A percentile compares a stretch with the other conserved stretches of the same genome.
Conservation (phyloP, 257 asterid genomes). For the Solanum lycopersicoides region DNA sequence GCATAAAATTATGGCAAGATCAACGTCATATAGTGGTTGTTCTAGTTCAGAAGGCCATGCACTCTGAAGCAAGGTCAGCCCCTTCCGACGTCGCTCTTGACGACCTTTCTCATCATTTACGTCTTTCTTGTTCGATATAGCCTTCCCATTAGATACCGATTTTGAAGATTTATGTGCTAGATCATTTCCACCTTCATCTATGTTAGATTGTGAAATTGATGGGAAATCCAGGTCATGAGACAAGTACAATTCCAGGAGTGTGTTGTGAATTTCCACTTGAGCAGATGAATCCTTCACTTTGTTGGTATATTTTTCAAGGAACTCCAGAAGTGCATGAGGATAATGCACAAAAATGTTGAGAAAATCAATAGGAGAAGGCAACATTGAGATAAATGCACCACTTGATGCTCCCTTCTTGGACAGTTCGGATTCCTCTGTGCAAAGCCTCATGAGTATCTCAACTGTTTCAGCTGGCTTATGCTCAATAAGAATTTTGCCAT, state of each 20-base stretch:
- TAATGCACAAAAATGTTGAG: constrained; percentile 70
- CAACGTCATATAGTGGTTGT: constrained; percentile 86
- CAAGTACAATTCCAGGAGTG: constrained; percentile 76
- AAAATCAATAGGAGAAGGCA: constrained; percentile 99
- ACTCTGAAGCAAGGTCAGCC: constrained; percentile 61
- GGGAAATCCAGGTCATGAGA: constrained; percentile 79
- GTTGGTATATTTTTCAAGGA: constrained; percentile 67
- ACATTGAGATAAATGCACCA: constrained; percentile 60
- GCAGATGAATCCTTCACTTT: constrained; percentile 94
- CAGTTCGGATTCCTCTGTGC: constrained; percentile 80
- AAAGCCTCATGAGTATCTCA: constrained; percentile 79
- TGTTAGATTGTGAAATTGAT: constrained; percentile 42
- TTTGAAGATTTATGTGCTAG: constrained; percentile 20
- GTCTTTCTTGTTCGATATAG: constrained; percentile 7
- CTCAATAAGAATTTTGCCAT: constrained; percentile 83
- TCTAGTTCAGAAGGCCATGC: constrained; percentile 94
- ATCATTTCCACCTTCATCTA: constrained; percentile 27
- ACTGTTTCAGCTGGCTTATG: constrained; percentile 86
- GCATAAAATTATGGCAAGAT: constrained; percentile 79
- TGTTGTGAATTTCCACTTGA: constrained; percentile 91
- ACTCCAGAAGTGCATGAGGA: constrained; percentile 88
- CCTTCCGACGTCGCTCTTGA: constrained; percentile 62
- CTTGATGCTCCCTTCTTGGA: constrained; percentile 38
- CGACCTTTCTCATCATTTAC: constrained; percentile 42
- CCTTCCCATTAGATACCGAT: constrained; percentile 37